Evolutionary conservation across 2,329 filamentous ascomycete species (phyloP).

Genomic region (Dactylonectria macrodidyma): DNA sequence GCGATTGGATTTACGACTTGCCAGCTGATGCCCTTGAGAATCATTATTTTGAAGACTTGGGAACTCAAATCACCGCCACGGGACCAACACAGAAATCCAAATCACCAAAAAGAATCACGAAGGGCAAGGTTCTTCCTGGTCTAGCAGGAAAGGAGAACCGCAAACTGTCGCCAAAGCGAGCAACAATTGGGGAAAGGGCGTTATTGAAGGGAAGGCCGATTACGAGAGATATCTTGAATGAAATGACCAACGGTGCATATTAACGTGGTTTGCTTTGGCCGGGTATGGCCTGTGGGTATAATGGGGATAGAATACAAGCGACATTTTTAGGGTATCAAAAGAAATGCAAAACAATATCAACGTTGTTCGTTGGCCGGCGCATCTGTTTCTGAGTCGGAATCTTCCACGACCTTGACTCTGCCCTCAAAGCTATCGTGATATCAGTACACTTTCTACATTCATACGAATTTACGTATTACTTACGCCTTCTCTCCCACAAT

Average conservation of each 20-base stretch:
- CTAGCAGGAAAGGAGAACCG: constrained; percentile 61
- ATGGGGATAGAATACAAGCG: constrained; percentile 19
- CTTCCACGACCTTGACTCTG: constrained; percentile 45
- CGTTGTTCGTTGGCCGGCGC: constrained; percentile 29
- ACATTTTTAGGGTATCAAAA: constrained; percentile 30
- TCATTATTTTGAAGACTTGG: constrained; percentile 76
- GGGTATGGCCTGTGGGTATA: constrained; percentile 30
- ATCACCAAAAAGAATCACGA: constrained; percentile 48
- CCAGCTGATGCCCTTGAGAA: constrained; percentile 73
- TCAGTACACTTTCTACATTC: neutral
- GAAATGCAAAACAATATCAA: constrained; percentile 32
- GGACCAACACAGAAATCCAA: constrained; percentile 47
- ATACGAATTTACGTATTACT: constrained; percentile 21
- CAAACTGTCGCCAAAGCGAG: constrained; percentile 66
- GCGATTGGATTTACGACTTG: constrained; percentile 86
- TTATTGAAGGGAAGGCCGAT: constrained; percentile 78
- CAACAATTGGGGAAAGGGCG: constrained; percentile 72
- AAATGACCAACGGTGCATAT: constrained; percentile 67
- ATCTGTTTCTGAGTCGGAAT: constrained; percentile 41
- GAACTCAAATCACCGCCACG: constrained; percentile 63
- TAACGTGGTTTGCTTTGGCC: constrained; percentile 38
- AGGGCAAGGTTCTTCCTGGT: constrained; percentile 32
- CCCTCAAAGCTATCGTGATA: constrained; percentile 52
- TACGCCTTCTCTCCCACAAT: constrained; percentile 70
- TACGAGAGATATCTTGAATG: constrained; percentile 84